phyloP scores from a whole-genome alignment of 768 basidiomycete genomes.

The Suillus subaureus region DNA sequence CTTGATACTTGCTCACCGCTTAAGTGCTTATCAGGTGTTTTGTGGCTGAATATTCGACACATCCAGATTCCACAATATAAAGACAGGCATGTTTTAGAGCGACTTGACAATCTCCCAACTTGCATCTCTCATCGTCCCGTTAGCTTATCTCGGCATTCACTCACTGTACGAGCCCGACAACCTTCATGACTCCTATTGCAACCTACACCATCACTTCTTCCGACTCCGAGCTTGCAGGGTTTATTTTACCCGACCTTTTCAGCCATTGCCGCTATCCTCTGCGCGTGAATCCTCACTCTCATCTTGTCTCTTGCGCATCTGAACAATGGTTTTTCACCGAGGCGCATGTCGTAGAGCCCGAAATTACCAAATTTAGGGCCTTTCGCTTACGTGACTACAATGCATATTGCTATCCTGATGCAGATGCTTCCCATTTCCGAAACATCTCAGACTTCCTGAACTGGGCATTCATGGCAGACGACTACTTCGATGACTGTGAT shows the following conservation, averaged over 20 bases:
- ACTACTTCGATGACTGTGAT: slow-evolving; percentile 17
- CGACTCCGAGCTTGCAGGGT: not conserved
- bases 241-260: not conserved
- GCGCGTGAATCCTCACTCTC: not conserved
- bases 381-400: slow-evolving; percentile 56
- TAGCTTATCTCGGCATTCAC: too few relatives aligned
- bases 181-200: not conserved
- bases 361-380: slow-evolving; percentile 43
- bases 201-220: not conserved
- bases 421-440: slow-evolving; percentile 29
- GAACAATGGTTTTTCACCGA: not conserved
- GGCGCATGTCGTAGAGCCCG: not conserved
- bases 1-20: too few relatives aligned
- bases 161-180: too few relatives aligned
- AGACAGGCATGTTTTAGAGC: too few relatives aligned
- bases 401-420: slow-evolving; percentile 59
- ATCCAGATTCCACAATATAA: too few relatives aligned
- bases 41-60: too few relatives aligned
- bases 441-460: slow-evolving; percentile 65
- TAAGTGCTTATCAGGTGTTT: too few relatives aligned
- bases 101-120: too few relatives aligned
- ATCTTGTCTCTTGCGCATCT: not conserved
- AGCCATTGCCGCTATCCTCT: not conserved
- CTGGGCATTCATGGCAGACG: slow-evolving; percentile 41
- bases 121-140: too few relatives aligned